These are phyloP conservation scores for Thymus quinquecostatus DNA, from an alignment of 257 asterid species.

Conservation along the genomic window DNA sequence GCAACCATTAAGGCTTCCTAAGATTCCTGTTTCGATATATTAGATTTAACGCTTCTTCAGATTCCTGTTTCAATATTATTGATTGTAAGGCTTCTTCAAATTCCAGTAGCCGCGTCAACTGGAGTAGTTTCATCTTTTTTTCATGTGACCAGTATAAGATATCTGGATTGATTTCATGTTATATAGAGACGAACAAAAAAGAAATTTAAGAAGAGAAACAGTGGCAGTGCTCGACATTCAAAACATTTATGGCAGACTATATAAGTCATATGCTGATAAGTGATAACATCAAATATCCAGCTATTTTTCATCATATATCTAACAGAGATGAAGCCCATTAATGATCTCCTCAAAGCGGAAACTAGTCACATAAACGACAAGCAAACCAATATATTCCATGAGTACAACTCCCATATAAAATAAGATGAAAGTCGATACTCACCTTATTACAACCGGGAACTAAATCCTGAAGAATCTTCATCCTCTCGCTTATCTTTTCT, in stretches of 20 bases:
- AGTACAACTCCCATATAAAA: neutral
- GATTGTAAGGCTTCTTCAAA: neutral
- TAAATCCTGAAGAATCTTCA: conserved; percentile 66
- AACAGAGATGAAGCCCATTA: neutral
- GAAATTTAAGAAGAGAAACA: neutral
- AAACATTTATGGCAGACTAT: neutral
- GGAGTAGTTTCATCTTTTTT: neutral
- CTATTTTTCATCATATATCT: neutral
- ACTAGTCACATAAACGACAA: neutral
- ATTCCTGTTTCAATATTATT: neutral
- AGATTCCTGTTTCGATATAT: neutral
- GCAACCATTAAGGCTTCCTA: neutral
- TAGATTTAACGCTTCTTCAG: neutral
- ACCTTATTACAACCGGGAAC: conserved; percentile 73
- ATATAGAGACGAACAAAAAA: neutral
- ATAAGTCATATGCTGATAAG: neutral
- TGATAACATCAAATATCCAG: neutral
- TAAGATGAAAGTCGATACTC: conserved; percentile 27
- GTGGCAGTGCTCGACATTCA: neutral
- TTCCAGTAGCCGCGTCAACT: neutral
- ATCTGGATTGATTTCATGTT: conserved; percentile 4
- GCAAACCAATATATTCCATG: neutral
- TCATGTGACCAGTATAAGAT: neutral
- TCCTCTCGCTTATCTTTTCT: conserved; percentile 66
- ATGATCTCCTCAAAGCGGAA: neutral